Evolutionary conservation across 306 rosid genomes (phyloP), one percentile per base, ranked within the genome.

Genomic region (Sesbania bispinosa): DNA sequence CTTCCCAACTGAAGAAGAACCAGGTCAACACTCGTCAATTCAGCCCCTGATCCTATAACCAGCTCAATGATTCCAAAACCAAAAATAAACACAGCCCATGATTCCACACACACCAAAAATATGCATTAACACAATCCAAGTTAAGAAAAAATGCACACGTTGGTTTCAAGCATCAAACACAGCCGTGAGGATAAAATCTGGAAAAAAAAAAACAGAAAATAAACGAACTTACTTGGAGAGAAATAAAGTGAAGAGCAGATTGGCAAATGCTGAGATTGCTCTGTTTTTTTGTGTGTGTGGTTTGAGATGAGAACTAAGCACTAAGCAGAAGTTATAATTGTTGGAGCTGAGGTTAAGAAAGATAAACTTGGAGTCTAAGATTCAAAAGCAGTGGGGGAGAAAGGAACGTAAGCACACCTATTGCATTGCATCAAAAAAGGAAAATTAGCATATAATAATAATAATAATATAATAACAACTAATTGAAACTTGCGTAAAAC

Each of bases 291-390:
- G 33, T 32, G 38, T 29, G n/a, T n/a, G n/a, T n/a, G n/a, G n/a
- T 55, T 20, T 30, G 30, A 62, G 70, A 36, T 45, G 21, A 76
- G 10, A 58, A 79, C 52, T 50, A 4, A 77, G 72, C 36, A 58
- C n/a, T n/a, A n/a, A n/a, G n/a, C n/a, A n/a, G 46, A 51, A 69
- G 58, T 27, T 69, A 39, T 39, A 62, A 57, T 59, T 38, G 21
- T 48, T 19, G 64, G 21, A 53, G 51, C 33, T 39, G 64, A 69
- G 71, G 9, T 59, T 39, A 74, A 50, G 64, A 55, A 29, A 54
- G 24, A 21, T 41, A 47, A 32, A 70, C 90, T 71, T 85, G 43
- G 62, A 62, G 77, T 83, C 78, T 78, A 86, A 86, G 96, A 80
- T 75, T 86, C 77, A 84, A 69, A 76, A 29, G 52, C 27, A 67